Evolutionary conservation across 306 rosid species (phyloP).

Genomic region (Cucumis hystrix): DNA sequence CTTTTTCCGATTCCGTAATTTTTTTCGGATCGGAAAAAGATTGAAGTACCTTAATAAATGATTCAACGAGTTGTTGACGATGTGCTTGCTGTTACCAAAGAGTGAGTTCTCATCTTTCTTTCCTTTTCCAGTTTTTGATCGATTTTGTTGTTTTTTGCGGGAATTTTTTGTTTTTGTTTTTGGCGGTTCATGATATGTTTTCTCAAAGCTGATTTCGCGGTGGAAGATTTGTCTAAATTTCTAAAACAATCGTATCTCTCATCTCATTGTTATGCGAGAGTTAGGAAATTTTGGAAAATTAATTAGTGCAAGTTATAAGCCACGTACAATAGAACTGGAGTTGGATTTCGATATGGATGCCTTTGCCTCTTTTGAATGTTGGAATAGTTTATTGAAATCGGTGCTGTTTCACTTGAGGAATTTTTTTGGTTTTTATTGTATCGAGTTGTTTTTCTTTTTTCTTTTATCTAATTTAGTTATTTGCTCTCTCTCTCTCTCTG

Average conservation of each 20-base stretch:
- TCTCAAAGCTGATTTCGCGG: not conserved
- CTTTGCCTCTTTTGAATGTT: not conserved
- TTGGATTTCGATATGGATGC: not conserved
- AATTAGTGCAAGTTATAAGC: not conserved
- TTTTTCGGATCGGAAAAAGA: not conserved
- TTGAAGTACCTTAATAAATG: conserved; percentile 15
- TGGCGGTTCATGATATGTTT: not conserved
- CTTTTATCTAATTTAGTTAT: not conserved
- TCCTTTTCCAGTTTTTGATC: not conserved
- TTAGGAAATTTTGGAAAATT: not conserved
- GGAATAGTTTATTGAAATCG: not conserved
- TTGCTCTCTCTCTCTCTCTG: not conserved
- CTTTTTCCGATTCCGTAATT: conserved; percentile 2
- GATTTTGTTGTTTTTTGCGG: not conserved
- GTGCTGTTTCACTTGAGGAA: not conserved
- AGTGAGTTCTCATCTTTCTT: conserved; percentile 33
- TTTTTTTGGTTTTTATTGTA: not conserved
- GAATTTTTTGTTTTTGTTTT: not conserved
- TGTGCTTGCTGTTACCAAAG: conserved; percentile 57
- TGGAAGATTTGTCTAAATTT: not conserved
- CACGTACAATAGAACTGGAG: not conserved
- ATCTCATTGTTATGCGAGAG: not conserved
- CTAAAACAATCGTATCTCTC: not conserved
- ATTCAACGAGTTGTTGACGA: conserved; percentile 59
- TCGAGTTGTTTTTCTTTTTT: not conserved